Percentiles rank a stretch among this genome's conserved stretches.
These are phyloP conservation scores for Epichloe amarillans DNA, from an alignment of 2,329 filamentous ascomycete species.

Conservation along the genomic window DNA sequence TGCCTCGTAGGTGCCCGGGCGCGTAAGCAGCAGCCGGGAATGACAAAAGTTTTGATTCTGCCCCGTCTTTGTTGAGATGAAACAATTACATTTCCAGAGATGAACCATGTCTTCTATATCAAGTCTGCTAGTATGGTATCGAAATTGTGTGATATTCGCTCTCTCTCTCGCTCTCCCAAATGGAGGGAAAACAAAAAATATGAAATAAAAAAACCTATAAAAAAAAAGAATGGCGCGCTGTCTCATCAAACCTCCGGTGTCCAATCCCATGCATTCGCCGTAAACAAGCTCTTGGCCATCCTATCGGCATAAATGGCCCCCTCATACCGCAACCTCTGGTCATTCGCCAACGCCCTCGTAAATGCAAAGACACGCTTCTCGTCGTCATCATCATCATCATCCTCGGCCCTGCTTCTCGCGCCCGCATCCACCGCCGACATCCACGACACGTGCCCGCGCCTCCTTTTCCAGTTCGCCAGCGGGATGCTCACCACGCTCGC, in stretches of 20 bases:
- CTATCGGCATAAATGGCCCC: constrained; percentile 35
- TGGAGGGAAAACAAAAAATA: too few species aligned
- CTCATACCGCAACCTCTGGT: constrained; percentile 35
- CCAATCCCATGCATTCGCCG: constrained; percentile 46
- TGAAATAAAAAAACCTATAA: too few species aligned
- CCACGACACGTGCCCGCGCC: constrained; percentile 29
- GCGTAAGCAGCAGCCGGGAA: background rate
- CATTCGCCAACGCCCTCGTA: constrained; percentile 35
- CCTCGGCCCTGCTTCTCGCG: constrained; percentile 5
- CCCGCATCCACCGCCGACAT: constrained; percentile 10
- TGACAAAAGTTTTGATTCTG: too few species aligned
- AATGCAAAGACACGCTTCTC: constrained; percentile 28
- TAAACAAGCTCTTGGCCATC: constrained; percentile 41
- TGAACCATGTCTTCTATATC: too few species aligned
- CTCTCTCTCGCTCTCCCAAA: too few species aligned
- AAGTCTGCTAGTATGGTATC: too few species aligned
- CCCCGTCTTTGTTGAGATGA: too few species aligned
- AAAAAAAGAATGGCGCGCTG: background rate
- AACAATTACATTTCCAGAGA: too few species aligned
- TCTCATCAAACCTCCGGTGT: constrained; percentile 30
- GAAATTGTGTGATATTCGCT: too few species aligned
- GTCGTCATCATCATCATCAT: constrained; percentile 13
- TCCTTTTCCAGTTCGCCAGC: constrained; percentile 32
- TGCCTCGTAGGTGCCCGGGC: too few species aligned
- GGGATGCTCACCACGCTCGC: constrained; percentile 30